Evolutionary conservation across 345 rosid genomes (phyloP), one percentile per base, ranked within the genome.

Genomic region (Jatropha curcas): DNA sequence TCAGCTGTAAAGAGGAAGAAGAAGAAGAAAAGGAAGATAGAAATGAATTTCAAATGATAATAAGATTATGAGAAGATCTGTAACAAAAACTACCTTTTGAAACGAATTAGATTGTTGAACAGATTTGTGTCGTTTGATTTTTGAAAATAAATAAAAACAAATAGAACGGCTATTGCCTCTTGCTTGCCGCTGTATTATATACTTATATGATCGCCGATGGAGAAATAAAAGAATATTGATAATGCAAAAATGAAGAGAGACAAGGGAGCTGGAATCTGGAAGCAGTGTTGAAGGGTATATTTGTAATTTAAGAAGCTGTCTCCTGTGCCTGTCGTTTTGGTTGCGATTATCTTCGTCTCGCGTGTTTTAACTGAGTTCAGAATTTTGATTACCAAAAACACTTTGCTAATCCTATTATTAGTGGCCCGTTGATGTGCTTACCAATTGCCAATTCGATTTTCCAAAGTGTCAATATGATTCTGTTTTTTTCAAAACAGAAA

Each of bases 181-280:
- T n/a, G n/a, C n/a, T n/a, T n/a, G n/a, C n/a, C n/a, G n/a, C n/a
- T n/a, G n/a, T n/a, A n/a, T n/a, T n/a, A n/a, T n/a, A n/a, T n/a
- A n/a, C n/a, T n/a, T n/a, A n/a, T n/a, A n/a, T 48, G 41, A 48
- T 46, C 19, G 27, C 41, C 33, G 30, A 25, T 19, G 30, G 27
- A 25, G 22, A 65, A 25, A 39, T 22, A 1, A 22, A 8, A 9
- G 12, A 55, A 22, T 55, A 19, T 28, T 30, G 4, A 17, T 30
- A 59, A 30, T 20, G 45, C 56, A 51, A 67, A 52, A 31, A n/a
- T 12, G 45, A 20, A 34, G 4, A n/a, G 6, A 9, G 19, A 22
- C 50, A 7, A 48, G 30, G 35, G 55, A 70, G 73, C 41, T 19
- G 41, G 73, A 70, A 39, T 39, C 73, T 57, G 53, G 27, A 25